Percentiles rank a stretch among this genome's conserved stretches.
Conservation (phyloP, 176 grass and related monocot species). For the Aegilops longissima region DNA sequence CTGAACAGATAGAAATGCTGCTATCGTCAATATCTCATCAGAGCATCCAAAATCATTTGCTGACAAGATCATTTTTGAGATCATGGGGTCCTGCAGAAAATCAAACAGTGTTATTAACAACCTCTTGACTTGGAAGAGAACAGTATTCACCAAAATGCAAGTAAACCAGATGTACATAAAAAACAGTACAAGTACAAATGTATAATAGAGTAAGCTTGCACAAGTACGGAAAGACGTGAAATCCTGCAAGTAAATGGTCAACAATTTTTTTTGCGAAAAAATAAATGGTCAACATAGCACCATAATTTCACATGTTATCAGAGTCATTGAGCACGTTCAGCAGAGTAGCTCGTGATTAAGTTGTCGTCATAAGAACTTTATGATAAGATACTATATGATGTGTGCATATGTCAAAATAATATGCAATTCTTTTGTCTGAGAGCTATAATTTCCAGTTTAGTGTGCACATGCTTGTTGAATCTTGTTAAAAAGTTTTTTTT, state of each 20-base stretch:
- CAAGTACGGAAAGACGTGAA: background rate
- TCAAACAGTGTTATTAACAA: slow-evolving; percentile 1
- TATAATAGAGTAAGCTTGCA: background rate
- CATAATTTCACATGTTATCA: background rate
- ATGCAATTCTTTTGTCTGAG: too few species aligned
- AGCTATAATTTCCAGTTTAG: too few species aligned
- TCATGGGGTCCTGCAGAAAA: slow-evolving; percentile 84
- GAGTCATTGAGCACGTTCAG: background rate
- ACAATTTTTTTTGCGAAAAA: background rate
- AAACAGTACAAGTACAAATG: background rate
- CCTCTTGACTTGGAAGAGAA: slow-evolving; percentile 10
- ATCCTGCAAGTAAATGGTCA: background rate
- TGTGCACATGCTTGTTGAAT: too few species aligned
- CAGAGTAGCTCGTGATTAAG: background rate
- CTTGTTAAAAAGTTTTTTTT: too few species aligned
- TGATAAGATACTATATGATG: too few species aligned
- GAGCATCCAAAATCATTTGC: slow-evolving; percentile 85
- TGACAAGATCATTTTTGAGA: slow-evolving; percentile 95
- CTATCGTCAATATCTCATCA: slow-evolving; percentile 92
- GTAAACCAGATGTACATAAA: background rate
- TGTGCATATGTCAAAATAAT: too few species aligned
- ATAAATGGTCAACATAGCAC: background rate
- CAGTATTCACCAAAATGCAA: background rate
- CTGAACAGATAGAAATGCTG: slow-evolving; percentile 91
- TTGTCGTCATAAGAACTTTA: too few species aligned